Conservation (phyloP, 2,329 filamentous ascomycete species). For the Periconia digitata region DNA sequence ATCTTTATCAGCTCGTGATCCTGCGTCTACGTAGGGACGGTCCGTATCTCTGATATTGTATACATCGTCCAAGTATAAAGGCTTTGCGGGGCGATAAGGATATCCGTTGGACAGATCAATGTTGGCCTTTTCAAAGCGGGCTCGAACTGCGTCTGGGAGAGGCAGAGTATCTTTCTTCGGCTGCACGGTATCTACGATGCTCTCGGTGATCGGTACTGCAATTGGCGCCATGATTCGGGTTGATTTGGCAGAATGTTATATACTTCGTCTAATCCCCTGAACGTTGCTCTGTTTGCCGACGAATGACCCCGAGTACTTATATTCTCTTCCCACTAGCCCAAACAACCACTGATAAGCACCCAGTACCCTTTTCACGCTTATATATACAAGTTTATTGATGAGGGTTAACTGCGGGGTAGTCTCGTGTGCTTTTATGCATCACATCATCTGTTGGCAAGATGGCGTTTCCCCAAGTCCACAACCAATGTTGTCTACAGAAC, state of each 20-base stretch:
- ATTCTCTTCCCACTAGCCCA: background rate
- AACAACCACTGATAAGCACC: background rate
- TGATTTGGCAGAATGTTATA: background rate
- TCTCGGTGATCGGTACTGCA: constrained; percentile 54
- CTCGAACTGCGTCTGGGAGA: constrained; percentile 59
- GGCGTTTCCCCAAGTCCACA: constrained; percentile 16
- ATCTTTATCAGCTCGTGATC: constrained; percentile 55
- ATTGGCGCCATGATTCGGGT: constrained; percentile 55
- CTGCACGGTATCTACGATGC: constrained; percentile 64
- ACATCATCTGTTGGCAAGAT: constrained; percentile 36
- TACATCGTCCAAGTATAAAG: constrained; percentile 70
- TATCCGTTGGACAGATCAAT: constrained; percentile 71
- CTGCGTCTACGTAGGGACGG: constrained; percentile 37
- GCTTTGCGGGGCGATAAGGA: constrained; percentile 67
- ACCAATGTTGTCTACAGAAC: background rate
- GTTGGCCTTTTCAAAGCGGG: constrained; percentile 66
- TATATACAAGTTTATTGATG: background rate
- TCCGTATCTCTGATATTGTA: constrained; percentile 61
- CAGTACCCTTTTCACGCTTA: background rate
- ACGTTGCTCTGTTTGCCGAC: background rate
- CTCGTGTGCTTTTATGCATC: constrained; percentile 17
- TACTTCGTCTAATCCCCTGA: background rate
- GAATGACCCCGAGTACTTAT: too few relatives aligned
- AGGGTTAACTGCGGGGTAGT: constrained; percentile 34
- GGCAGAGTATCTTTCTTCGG: constrained; percentile 66